Percentiles rank a stretch among this genome's conserved stretches.
Evolutionary conservation across 148 eudicot species (phyloP).

Genomic region (Polygonum aviculare): DNA sequence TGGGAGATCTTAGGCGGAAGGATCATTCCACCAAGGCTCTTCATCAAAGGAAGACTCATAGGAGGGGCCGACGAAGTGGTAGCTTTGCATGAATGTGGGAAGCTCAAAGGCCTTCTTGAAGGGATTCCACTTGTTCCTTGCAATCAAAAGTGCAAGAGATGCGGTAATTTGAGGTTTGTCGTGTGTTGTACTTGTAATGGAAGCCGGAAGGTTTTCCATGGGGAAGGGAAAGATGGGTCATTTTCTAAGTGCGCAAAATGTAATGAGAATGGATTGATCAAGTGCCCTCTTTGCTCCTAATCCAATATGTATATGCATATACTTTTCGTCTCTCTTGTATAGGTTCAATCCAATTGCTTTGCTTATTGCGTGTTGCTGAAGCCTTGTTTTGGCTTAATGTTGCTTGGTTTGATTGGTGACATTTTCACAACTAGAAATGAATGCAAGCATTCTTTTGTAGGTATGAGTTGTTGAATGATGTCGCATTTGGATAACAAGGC

Average conservation of each 20-base stretch:
- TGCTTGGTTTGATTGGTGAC: background rate
- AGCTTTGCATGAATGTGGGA: constrained; percentile 48
- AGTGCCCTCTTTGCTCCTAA: constrained; percentile 48
- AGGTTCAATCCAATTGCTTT: background rate
- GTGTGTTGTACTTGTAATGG: constrained; percentile 58
- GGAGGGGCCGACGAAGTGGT: constrained; percentile 79
- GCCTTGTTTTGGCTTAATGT: background rate
- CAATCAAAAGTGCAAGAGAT: constrained; percentile 31
- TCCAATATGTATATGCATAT: background rate
- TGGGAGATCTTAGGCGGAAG: constrained; percentile 42
- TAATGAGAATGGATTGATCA: constrained; percentile 72
- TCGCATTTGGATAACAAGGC: background rate
- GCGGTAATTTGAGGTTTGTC: constrained; percentile 49
- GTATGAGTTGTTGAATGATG: background rate
- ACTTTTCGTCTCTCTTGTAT: background rate
- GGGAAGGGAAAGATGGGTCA: constrained; percentile 10
- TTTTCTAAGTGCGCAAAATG: constrained; percentile 40
- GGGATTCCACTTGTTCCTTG: constrained; percentile 39
- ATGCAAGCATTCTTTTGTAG: background rate
- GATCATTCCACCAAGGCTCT: constrained; percentile 59
- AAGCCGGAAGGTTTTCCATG: constrained; percentile 40
- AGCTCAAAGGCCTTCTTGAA: constrained; percentile 37
- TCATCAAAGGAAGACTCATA: constrained; percentile 54
- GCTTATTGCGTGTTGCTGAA: background rate
- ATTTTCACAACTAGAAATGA: background rate